Base-by-base conservation (phyloP, 1,284 basidiomycete genomes). In the Cutaneotrichosporon sp. region DNA sequence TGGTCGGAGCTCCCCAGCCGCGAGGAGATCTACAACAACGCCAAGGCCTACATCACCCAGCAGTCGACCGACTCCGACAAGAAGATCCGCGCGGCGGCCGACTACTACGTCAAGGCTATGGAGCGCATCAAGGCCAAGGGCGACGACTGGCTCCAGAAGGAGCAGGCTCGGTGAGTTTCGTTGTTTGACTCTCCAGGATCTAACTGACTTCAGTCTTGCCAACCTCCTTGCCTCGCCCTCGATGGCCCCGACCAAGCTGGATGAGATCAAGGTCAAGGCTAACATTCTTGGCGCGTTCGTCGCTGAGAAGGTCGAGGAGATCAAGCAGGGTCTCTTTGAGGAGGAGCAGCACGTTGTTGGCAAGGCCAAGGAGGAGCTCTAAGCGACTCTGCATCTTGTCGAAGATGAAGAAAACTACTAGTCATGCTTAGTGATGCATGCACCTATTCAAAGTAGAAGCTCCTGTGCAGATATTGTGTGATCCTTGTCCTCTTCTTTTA, bases 221-320 rank as follows among this genome's bases (percentile, higher is more conserved):
- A 70, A 68, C 44, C 65, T 76, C 11, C 63, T 73, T 51, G 56
- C 61, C 3, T 71, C 69, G 7, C 66, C 72, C 7, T 66, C 79
- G 32, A 77, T 97, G 35, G 80, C 77, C 20, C 79, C 82, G 0
- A 75, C 80, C 48, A 97, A 97, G 77, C 77, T 93, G 39, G 94
- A 98, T 72, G 91, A 97, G 78, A 84, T 97, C 66, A 88, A 90
- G 76, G 82, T 88, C 73, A 94, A 93, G 79, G 80, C 82, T 47
- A 97, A 97, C 77, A 82, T 96, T 61, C 82, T 96, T 50, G 74
- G 78, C 9, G 82, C 88, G 0, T 94, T 96, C 68, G 76, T 79
- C 20, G 76, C 76, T 47, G 75, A 81, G 61, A 81, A 82, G 68
- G 74, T 70, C 20, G 68, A 65, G 35, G 67, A 76, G 33, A 49